A percentile compares a stretch with the other conserved stretches of the same genome.
These are phyloP conservation scores for Pythium phragmiticola DNA, from an alignment of 352 stramenopile genomes.

Conservation along the genomic window DNA sequence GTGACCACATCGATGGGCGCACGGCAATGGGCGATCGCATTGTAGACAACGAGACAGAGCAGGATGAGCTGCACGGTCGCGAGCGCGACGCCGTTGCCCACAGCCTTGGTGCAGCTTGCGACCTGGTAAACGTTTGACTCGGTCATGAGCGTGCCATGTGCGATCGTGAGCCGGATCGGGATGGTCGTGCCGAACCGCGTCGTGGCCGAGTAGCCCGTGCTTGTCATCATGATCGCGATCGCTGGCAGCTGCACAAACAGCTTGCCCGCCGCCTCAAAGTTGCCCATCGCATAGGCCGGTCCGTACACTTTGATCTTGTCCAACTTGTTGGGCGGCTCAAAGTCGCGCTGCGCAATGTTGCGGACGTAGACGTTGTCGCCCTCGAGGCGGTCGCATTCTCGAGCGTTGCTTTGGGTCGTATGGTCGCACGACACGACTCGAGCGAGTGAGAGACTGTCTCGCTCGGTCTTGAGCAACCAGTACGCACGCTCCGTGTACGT, in stretches of 20 bases:
- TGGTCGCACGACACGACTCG: constrained; percentile 12
- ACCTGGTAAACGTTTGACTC: constrained; percentile 21
- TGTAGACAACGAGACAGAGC: constrained; percentile 26
- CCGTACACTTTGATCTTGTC: constrained; percentile 28
- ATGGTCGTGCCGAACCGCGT: constrained; percentile 25
- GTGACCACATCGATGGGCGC: constrained; percentile 11
- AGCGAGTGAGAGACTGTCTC: constrained; percentile 14
- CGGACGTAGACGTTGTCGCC: constrained; percentile 18
- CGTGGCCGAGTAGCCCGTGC: constrained; percentile 19
- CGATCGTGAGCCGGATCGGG: constrained; percentile 17
- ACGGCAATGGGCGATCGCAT: constrained; percentile 22
- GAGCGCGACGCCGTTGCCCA: constrained; percentile 24
- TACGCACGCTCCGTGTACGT: constrained; percentile 21
- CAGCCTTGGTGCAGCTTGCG: constrained; percentile 14
- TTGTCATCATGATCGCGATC: constrained; percentile 19
- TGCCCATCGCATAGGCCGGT: constrained; percentile 22
- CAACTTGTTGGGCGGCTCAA: constrained; percentile 15
- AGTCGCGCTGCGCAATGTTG: constrained; percentile 22
- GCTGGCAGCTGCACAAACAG: constrained; percentile 23
- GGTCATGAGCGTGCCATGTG: constrained; percentile 7
- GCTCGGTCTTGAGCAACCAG: constrained; percentile 23
- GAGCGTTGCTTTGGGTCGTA: constrained; percentile 27
- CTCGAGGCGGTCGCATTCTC: constrained; percentile 25
- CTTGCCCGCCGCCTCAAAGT: constrained; percentile 25
- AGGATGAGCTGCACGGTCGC: constrained; percentile 21